Conservation (phyloP, 768 basidiomycete genomes). For the Pleurotus eryngii region DNA sequence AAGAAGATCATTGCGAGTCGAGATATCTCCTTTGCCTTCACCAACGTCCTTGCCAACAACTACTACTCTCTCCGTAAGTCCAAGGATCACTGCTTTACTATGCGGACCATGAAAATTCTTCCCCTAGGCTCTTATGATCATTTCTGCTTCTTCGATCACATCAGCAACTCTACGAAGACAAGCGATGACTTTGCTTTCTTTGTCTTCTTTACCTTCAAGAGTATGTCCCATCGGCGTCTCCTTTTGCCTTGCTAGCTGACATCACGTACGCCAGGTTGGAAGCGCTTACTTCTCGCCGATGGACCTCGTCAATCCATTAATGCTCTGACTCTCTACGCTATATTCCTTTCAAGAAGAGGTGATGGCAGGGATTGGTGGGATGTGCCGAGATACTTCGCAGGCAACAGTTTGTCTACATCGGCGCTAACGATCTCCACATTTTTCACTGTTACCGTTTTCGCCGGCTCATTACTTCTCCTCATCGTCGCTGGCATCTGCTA, state of each 20-base stretch:
- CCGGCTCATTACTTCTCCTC: conserved; percentile 77
- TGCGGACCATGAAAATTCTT: conserved; percentile 8
- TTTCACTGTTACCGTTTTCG: conserved; percentile 87
- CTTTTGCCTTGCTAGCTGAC: neutral
- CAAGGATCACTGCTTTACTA: neutral
- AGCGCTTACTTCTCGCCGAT: conserved; percentile 69
- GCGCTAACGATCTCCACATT: conserved; percentile 84
- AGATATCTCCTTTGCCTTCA: conserved; percentile 98
- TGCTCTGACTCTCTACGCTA: conserved; percentile 92
- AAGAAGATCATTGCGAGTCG: conserved; percentile 93
- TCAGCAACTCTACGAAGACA: conserved; percentile 91
- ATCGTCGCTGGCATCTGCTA: conserved; percentile 85
- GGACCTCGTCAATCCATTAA: conserved; percentile 98
- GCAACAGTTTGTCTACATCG: conserved; percentile 74
- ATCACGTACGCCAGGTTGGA: conserved; percentile 32
- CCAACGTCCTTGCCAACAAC: conserved; percentile 94
- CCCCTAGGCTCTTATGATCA: conserved; percentile 86
- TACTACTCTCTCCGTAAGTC: conserved; percentile 91
- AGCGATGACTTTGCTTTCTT: conserved; percentile 99
- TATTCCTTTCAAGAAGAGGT: conserved; percentile 60
- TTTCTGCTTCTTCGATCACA: conserved; percentile 98
- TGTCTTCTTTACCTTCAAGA: conserved; percentile 99
- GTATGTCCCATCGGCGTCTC: conserved; percentile 38
- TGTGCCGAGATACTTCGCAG: conserved; percentile 73
- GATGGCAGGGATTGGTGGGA: conserved; percentile 58